Percentiles rank a stretch among this genome's conserved stretches.
These are phyloP conservation scores for Scheffersomyces lignicola DNA, from an alignment of 1,139 yeast genomes.

Conservation along the genomic window DNA sequence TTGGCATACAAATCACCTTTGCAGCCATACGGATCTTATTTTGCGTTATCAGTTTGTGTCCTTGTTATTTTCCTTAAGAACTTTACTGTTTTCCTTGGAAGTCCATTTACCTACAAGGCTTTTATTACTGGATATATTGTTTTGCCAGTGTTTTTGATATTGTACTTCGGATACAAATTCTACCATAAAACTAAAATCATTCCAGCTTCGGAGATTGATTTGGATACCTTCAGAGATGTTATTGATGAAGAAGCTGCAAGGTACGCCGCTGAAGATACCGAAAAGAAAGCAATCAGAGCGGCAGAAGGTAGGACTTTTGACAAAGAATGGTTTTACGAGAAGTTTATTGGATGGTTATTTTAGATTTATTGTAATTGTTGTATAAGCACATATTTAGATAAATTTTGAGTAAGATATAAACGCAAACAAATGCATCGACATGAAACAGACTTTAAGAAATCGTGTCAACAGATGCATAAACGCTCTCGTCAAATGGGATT, in stretches of 20 bases:
- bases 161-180: slow-evolving; percentile 60
- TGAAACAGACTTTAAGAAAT: too few relatives aligned
- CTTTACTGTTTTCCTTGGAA: slow-evolving; percentile 66
- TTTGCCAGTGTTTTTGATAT: slow-evolving; percentile 61
- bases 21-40: slow-evolving; percentile 64
- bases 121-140: slow-evolving; percentile 81
- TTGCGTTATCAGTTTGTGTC: slow-evolving; percentile 55
- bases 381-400: slow-evolving; percentile 2
- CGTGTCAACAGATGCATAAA: not conserved
- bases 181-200: slow-evolving; percentile 52
- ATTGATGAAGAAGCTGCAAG: slow-evolving; percentile 68
- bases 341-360: slow-evolving; percentile 41
- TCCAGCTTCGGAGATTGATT: slow-evolving; percentile 59
- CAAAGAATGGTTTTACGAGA: slow-evolving; percentile 56
- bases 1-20: slow-evolving; percentile 65
- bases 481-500: not conserved
- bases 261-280: slow-evolving; percentile 43
- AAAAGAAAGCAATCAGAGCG: slow-evolving; percentile 36
- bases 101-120: slow-evolving; percentile 46
- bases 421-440: too few relatives aligned
- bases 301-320: slow-evolving; percentile 46
- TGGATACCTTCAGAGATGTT: slow-evolving; percentile 61
- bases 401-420: too few relatives aligned
- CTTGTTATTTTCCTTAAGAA: slow-evolving; percentile 68
- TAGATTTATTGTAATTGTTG: too few relatives aligned